These are phyloP conservation scores for Artemisia tridentata DNA, from an alignment of 129 eudicot genomes.

Conservation along the genomic window DNA sequence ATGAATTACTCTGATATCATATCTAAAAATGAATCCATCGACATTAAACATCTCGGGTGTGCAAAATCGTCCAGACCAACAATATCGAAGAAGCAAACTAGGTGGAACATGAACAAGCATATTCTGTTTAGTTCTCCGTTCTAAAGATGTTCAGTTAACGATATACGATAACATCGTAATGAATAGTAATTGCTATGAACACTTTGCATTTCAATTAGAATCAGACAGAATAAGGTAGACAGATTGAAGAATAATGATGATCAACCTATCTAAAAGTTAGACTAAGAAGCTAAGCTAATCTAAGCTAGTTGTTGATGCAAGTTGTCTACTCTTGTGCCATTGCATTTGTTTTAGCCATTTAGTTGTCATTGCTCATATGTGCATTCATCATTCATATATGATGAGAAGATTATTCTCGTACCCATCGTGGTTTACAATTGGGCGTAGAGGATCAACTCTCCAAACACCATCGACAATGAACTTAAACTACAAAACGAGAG, in stretches of 20 bases:
- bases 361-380: neutral
- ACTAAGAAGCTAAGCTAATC: conserved; percentile 14
- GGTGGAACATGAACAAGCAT: too few relatives aligned
- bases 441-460: conserved; percentile 73
- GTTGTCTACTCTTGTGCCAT: neutral
- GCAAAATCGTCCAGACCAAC: too few relatives aligned
- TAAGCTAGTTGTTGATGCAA: neutral
- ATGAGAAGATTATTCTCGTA: conserved; percentile 65
- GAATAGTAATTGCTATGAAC: neutral
- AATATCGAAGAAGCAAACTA: too few relatives aligned
- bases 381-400: conserved; percentile 20
- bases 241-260: neutral
- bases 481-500: conserved; percentile 50
- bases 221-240: neutral
- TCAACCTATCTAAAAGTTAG: neutral
- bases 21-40: too few relatives aligned
- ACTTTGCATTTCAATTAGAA: neutral
- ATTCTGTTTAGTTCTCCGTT: neutral
- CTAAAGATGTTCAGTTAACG: too few relatives aligned
- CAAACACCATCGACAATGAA: conserved; percentile 83
- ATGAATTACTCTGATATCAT: too few relatives aligned
- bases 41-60: too few relatives aligned
- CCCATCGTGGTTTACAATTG: conserved; percentile 48
- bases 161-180: too few relatives aligned
- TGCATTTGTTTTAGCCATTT: conserved; percentile 1